These are phyloP conservation scores for Fusarium sp. DNA, from an alignment of 2,329 filamentous ascomycete species.

Conservation along the genomic window DNA sequence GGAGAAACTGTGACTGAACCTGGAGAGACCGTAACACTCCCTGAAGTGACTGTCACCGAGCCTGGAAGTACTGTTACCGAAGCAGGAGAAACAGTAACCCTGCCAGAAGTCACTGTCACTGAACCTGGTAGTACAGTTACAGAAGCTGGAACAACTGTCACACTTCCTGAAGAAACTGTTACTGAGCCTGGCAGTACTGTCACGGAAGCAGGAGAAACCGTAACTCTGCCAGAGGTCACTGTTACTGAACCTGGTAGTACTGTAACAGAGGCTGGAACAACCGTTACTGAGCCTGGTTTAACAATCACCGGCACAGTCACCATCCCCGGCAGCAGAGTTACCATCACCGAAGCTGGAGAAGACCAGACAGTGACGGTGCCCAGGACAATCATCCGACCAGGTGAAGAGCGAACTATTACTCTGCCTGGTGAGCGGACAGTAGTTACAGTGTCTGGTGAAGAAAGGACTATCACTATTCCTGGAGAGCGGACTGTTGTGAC, in stretches of 20 bases:
- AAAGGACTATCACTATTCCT: slow-evolving; percentile 36
- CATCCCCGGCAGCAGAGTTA: slow-evolving; percentile 24
- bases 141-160: slow-evolving; percentile 14
- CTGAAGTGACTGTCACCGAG: no score
- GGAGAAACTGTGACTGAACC: no score
- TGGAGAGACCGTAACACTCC: no score
- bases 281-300: slow-evolving; percentile 18
- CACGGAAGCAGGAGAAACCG: slow-evolving; percentile 11
- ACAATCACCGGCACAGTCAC: slow-evolving; percentile 28
- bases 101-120: slow-evolving; percentile 17
- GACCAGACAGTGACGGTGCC: slow-evolving; percentile 30
- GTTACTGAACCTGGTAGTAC: slow-evolving; percentile 16
- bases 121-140: slow-evolving; percentile 21
- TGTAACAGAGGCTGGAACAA: slow-evolving; percentile 11
- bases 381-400: slow-evolving; percentile 26
- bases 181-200: slow-evolving; percentile 8
- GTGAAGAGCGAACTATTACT: slow-evolving; percentile 38
- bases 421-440: slow-evolving; percentile 35
- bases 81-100: slow-evolving; percentile 13
- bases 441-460: slow-evolving; percentile 39
- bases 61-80: background rate
- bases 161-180: slow-evolving; percentile 1
- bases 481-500: slow-evolving; percentile 41
- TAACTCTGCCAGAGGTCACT: slow-evolving; percentile 13
- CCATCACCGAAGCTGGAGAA: slow-evolving; percentile 18